These are phyloP conservation scores for Naganishia onofrii DNA, from an alignment of 768 basidiomycete species.

Conservation along the genomic window DNA sequence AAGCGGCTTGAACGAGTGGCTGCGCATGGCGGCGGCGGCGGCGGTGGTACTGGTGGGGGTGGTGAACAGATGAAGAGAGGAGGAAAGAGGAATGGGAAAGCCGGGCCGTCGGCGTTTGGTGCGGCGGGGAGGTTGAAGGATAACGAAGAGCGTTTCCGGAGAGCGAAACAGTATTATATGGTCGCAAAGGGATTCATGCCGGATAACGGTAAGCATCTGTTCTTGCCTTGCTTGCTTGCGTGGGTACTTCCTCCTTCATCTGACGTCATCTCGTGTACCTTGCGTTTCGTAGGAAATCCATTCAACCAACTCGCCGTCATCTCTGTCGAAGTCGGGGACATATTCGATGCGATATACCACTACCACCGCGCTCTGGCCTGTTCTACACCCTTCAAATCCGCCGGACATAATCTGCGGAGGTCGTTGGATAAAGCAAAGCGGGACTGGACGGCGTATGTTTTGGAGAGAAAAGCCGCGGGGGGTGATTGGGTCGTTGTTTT, in stretches of 20 bases:
- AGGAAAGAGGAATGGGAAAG: slow-evolving; percentile 28
- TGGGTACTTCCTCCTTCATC: background rate
- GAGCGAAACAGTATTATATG: slow-evolving; percentile 63
- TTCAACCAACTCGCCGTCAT: slow-evolving; percentile 95
- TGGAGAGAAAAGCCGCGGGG: background rate
- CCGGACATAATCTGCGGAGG: slow-evolving; percentile 71
- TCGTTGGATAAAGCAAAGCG: slow-evolving; percentile 9
- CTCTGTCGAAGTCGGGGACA: slow-evolving; percentile 75
- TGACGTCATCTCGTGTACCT: slow-evolving; percentile 11
- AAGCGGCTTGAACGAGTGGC: slow-evolving; percentile 60
- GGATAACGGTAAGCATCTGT: slow-evolving; percentile 65
- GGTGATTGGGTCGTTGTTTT: slow-evolving; percentile 26
- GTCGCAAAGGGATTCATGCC: slow-evolving; percentile 79
- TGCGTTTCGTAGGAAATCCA: slow-evolving; percentile 59
- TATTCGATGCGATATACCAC: slow-evolving; percentile 74
- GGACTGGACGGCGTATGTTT: slow-evolving; percentile 8
- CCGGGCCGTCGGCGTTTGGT: background rate
- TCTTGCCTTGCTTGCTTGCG: background rate
- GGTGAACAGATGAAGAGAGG: slow-evolving; percentile 11
- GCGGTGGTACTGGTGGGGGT: slow-evolving; percentile 50
- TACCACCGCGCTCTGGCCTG: slow-evolving; percentile 92
- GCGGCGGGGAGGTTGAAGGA: slow-evolving; percentile 50
- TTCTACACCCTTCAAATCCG: slow-evolving; percentile 77
- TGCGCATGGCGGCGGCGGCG: background rate
- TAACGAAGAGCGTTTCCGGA: slow-evolving; percentile 57